Percentiles rank a stretch among this genome's conserved stretches.
phyloP scores from a whole-genome alignment of 106 monocot genomes.

The Acorus gramineus region DNA sequence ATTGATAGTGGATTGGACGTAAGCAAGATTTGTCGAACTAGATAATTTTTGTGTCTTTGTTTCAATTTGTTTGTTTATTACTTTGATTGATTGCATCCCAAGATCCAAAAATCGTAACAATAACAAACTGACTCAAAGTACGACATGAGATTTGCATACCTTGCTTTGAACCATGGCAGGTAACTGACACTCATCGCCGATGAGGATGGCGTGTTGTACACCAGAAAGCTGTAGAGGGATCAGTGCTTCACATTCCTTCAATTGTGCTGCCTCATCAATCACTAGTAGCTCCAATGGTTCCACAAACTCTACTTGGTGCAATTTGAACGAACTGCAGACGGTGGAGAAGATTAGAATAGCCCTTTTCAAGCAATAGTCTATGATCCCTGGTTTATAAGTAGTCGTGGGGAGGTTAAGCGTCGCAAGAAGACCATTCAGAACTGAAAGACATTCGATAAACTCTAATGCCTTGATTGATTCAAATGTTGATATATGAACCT shows the following conservation, averaged over 20 bases:
- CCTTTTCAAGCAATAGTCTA: conserved; percentile 28
- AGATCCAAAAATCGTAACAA: no score
- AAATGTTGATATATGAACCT: no score
- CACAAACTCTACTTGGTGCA: conserved; percentile 12
- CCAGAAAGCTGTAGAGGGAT: conserved; percentile 38
- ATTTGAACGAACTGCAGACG: conserved; percentile 31
- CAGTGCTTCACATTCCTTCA: conserved; percentile 66
- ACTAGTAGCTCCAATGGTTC: conserved; percentile 31
- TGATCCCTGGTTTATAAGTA: not conserved
- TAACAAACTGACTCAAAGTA: not conserved
- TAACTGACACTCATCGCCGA: conserved; percentile 64
- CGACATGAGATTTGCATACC: conserved; percentile 10
- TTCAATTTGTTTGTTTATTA: no score
- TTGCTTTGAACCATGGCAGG: conserved; percentile 66
- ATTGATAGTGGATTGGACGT: no score
- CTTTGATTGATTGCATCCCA: no score
- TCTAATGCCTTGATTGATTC: no score
- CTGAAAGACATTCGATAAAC: conserved; percentile 4
- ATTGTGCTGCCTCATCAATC: conserved; percentile 66
- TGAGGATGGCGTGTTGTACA: conserved; percentile 39
- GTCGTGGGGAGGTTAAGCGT: conserved; percentile 16
- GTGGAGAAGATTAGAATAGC: conserved; percentile 49
- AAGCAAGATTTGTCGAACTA: no score
- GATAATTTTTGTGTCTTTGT: no score
- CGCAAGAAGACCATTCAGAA: conserved; percentile 8